A percentile compares a stretch with the other conserved stretches of the same genome.
Conservation (phyloP, 306 rosid species). For the Rosa persica region DNA sequence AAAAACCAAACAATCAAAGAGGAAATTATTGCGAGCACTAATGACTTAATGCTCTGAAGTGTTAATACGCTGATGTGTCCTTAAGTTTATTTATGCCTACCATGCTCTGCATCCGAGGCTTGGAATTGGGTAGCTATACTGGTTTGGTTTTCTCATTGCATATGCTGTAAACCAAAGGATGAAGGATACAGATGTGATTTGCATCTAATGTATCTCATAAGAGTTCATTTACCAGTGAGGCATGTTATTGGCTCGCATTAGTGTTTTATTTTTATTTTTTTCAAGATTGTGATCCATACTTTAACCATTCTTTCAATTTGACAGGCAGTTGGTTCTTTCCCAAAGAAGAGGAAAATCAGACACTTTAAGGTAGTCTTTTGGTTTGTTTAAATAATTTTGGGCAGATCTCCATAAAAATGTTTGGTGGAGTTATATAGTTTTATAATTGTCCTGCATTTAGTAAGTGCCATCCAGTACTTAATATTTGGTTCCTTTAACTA, state of each 20-base stretch:
- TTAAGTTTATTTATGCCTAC: conserved; percentile 24
- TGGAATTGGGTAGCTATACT: conserved; percentile 68
- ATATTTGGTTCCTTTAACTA: not conserved
- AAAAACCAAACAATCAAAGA: not conserved
- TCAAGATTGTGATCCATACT: too few relatives aligned
- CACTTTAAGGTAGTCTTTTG: too few relatives aligned
- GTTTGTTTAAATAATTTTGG: too few relatives aligned
- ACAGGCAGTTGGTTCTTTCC: too few relatives aligned
- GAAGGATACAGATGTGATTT: conserved; percentile 19
- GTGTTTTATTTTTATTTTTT: too few relatives aligned
- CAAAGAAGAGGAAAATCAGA: too few relatives aligned
- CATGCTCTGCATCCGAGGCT: conserved; percentile 93
- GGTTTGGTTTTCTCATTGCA: conserved; percentile 85
- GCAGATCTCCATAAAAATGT: too few relatives aligned
- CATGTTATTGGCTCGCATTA: too few relatives aligned
- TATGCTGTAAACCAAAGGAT: conserved; percentile 81
- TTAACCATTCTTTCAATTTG: too few relatives aligned
- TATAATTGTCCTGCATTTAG: not conserved
- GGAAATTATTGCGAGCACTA: not conserved
- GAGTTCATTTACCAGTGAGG: too few relatives aligned
- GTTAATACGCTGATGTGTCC: not conserved
- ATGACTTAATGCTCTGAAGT: not conserved
- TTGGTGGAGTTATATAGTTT: too few relatives aligned
- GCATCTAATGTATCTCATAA: too few relatives aligned
- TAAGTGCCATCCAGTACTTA: not conserved